phyloP scores from a whole-genome alignment of 2,329 filamentous ascomycete genomes.

The Clonostachys sp. region DNA sequence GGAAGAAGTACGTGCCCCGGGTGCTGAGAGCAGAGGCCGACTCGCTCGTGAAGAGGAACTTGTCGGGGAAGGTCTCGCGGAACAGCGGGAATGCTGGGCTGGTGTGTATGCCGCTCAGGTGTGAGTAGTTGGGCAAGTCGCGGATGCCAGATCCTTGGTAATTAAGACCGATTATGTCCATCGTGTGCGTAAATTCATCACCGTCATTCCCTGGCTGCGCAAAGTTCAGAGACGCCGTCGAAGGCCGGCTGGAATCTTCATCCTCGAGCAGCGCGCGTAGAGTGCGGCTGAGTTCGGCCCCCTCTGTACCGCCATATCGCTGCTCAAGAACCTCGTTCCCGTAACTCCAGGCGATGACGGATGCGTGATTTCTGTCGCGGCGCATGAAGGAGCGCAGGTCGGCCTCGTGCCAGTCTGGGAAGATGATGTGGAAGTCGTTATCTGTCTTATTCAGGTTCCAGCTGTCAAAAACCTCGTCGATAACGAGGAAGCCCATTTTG shows the following conservation, averaged over 20 bases:
- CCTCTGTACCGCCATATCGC: slow-evolving; percentile 17
- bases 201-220: slow-evolving; percentile 29
- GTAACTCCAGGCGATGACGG: slow-evolving; percentile 45
- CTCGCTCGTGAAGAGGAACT: slow-evolving; percentile 39
- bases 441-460: slow-evolving; percentile 40
- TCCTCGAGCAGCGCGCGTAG: slow-evolving; percentile 34
- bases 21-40: slow-evolving; percentile 39
- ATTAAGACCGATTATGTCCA: slow-evolving; percentile 48
- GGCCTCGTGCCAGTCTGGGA: slow-evolving; percentile 46
- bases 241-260: slow-evolving; percentile 41
- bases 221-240: slow-evolving; percentile 40
- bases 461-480: slow-evolving; percentile 49
- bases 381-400: slow-evolving; percentile 46
- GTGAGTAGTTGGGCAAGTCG: slow-evolving; percentile 17
- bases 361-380: slow-evolving; percentile 50
- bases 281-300: slow-evolving; percentile 18
- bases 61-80: slow-evolving; percentile 36
- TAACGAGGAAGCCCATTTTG: slow-evolving; percentile 40
- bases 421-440: slow-evolving; percentile 47
- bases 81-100: slow-evolving; percentile 32
- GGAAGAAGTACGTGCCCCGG: slow-evolving; percentile 47
- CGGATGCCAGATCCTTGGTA: slow-evolving; percentile 48
- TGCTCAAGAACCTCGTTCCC: slow-evolving; percentile 52
- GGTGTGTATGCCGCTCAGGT: slow-evolving; percentile 19
- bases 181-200: slow-evolving; percentile 26